Evolutionary conservation across 2,329 filamentous ascomycete genomes (phyloP).

Genomic region (Aspergillus brasiliensis): DNA sequence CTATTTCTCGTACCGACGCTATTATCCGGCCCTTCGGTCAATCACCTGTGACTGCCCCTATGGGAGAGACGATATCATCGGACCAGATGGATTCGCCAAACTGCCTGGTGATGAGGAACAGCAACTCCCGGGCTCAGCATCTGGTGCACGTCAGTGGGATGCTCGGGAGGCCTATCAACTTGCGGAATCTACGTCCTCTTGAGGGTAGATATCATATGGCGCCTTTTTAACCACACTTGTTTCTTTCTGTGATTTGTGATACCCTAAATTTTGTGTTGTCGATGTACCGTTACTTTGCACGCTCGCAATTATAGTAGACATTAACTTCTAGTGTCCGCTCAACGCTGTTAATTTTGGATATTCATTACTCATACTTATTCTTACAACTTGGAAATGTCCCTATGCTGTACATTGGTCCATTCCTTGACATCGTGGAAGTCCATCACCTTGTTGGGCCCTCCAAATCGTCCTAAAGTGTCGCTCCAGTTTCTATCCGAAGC

Average conservation of each 20-base stretch:
- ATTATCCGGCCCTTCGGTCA: conserved; percentile 59
- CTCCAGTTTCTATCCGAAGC: conserved; percentile 49
- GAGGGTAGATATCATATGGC: conserved; percentile 5
- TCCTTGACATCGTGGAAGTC: conserved; percentile 48
- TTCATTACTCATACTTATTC: not conserved
- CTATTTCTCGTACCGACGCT: conserved; percentile 62
- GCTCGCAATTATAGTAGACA: not conserved
- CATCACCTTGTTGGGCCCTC: conserved; percentile 51
- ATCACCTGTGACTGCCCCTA: conserved; percentile 56
- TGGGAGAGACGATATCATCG: conserved; percentile 28
- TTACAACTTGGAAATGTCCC: conserved; percentile 22
- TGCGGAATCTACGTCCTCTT: conserved; percentile 19
- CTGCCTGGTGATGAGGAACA: conserved; percentile 38
- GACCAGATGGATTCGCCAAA: conserved; percentile 32
- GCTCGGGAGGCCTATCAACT: conserved; percentile 28
- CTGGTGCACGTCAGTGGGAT: conserved; percentile 16
- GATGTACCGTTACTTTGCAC: not conserved
- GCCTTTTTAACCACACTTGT: not conserved
- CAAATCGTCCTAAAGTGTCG: conserved; percentile 51
- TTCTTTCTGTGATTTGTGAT: conserved; percentile 17
- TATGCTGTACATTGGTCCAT: conserved; percentile 39
- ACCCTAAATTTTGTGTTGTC: conserved; percentile 11
- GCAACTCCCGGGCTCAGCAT: conserved; percentile 21
- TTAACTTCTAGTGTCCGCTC: not conserved
- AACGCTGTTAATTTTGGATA: not conserved